Evolutionary conservation across 768 basidiomycete genomes (phyloP).

Genomic region (Tricholoma sp.): DNA sequence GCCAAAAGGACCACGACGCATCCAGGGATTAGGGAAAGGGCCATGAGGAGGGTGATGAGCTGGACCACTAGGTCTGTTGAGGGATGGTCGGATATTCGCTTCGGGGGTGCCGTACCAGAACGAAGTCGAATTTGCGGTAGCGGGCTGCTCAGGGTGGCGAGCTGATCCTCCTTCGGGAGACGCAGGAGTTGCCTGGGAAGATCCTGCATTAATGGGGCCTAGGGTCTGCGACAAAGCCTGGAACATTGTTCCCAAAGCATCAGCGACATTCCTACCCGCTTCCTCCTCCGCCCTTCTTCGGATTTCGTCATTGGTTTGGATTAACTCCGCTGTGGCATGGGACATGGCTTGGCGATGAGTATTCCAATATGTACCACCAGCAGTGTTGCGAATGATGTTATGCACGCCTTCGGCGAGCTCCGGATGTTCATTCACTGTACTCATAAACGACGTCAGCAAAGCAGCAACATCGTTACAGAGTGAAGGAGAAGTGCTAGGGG

Average conservation of each 20-base stretch:
- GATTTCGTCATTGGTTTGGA: constrained; percentile 42
- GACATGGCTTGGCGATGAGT: constrained; percentile 56
- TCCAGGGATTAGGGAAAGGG: constrained; percentile 3
- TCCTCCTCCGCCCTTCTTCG: constrained; percentile 55
- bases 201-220: neutral
- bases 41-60: neutral
- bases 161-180: neutral
- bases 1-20: constrained; percentile 3
- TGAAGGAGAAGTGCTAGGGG: constrained; percentile 29
- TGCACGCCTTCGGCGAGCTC: constrained; percentile 66
- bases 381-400: constrained; percentile 57
- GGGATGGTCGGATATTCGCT: neutral
- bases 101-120: constrained; percentile 13
- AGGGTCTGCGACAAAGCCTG: constrained; percentile 40
- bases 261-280: constrained; percentile 57
- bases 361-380: constrained; percentile 65
- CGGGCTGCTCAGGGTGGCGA: neutral
- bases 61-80: neutral
- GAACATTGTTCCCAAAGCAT: constrained; percentile 57
- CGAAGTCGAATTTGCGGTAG: constrained; percentile 9
- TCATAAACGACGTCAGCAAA: constrained; percentile 51
- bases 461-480: constrained; percentile 62
- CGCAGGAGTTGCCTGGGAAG: neutral
- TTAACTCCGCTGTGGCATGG: constrained; percentile 50
- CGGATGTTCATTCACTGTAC: constrained; percentile 59